A percentile compares a stretch with the other conserved stretches of the same genome.
Evolutionary conservation across 78 protist species (phyloP).

Genomic region (Tieghemostelium lacteum): DNA sequence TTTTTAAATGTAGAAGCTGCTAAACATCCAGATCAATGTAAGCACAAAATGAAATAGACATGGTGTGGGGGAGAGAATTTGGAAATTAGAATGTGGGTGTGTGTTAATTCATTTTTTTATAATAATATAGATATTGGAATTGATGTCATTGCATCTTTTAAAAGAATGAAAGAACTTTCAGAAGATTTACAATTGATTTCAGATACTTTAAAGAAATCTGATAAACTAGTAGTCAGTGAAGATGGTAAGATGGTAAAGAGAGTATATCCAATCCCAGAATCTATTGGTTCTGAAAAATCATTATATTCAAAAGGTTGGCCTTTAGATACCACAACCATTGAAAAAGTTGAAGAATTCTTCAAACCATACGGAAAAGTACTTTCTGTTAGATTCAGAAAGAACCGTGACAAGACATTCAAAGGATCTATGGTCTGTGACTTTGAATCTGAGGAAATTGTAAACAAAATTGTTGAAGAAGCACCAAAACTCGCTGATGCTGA

Average conservation of each 20-base stretch:
- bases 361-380: not conserved
- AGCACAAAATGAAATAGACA: not conserved
- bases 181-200: slow-evolving; percentile 59
- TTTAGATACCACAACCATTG: slow-evolving; percentile 65
- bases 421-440: slow-evolving; percentile 60
- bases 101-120: not conserved
- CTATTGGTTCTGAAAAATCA: slow-evolving; percentile 23
- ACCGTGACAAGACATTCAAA: slow-evolving; percentile 44
- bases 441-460: slow-evolving; percentile 44
- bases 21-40: slow-evolving; percentile 59
- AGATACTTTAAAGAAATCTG: slow-evolving; percentile 50
- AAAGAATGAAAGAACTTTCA: slow-evolving; percentile 45
- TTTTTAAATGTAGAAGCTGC: slow-evolving; percentile 61
- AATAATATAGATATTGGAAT: slow-evolving; percentile 17
- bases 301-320: slow-evolving; percentile 80
- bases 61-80: not conserved
- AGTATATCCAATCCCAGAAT: slow-evolving; percentile 60
- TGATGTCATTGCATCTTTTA: slow-evolving; percentile 48
- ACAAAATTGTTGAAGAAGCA: slow-evolving; percentile 30
- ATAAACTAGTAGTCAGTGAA: slow-evolving; percentile 14
- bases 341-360: slow-evolving; percentile 41
- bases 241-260: slow-evolving; percentile 66
- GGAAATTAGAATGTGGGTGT: not conserved
- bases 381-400: slow-evolving; percentile 61
- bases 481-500: slow-evolving; percentile 42